Evolutionary conservation across 768 basidiomycete species (phyloP).

Genomic region (Collybia sordida): DNA sequence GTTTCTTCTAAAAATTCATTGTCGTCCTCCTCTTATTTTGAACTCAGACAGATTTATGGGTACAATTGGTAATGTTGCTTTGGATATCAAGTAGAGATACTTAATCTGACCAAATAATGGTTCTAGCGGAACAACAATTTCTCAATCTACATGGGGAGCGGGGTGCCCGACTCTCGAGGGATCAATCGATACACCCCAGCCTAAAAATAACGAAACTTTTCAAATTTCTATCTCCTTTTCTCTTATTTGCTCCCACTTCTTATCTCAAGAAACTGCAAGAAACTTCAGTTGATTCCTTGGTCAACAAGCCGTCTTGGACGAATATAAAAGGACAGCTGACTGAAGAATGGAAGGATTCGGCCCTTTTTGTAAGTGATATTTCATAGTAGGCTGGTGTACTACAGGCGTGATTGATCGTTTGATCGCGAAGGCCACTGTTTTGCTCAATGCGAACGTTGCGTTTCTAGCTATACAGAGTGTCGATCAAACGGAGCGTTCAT

Average conservation of each 20-base stretch:
- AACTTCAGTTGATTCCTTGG: neutral
- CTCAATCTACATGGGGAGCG: constrained; percentile 3
- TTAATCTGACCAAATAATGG: no score
- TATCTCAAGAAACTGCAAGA: constrained; percentile 4
- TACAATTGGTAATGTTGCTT: neutral
- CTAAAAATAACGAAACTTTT: neutral
- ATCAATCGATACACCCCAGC: neutral
- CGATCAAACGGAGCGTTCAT: neutral
- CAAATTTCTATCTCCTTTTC: neutral
- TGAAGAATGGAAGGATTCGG: constrained; percentile 3
- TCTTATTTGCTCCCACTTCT: constrained; percentile 1
- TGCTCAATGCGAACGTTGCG: neutral
- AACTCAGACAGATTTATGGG: constrained; percentile 1
- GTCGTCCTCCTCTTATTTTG: neutral
- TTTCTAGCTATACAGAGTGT: constrained; percentile 3
- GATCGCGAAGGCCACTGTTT: neutral
- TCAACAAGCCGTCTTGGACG: constrained; percentile 1
- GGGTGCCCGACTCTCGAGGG: neutral
- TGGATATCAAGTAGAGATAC: neutral
- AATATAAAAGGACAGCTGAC: constrained; percentile 1
- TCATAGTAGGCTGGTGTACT: neutral
- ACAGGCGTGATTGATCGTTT: neutral
- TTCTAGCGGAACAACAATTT: neutral
- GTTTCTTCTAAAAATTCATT: neutral
- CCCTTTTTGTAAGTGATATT: neutral